Evolutionary conservation across 2,329 filamentous ascomycete genomes (phyloP).

Genomic region (Cercospora sesami): DNA sequence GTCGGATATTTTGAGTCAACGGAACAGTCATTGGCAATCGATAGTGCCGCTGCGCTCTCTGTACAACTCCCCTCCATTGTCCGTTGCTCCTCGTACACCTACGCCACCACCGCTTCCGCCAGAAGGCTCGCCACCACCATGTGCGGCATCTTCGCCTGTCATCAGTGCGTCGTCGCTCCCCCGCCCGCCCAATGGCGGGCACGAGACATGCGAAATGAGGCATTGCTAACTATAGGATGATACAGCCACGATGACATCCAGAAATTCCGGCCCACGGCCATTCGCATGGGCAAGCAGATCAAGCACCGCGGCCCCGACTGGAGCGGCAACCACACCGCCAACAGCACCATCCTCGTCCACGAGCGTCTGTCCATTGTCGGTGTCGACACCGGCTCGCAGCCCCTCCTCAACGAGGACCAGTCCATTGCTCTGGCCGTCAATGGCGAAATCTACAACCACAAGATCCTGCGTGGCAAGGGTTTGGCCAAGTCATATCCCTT

Average conservation of each 20-base stretch:
- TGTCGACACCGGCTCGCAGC: slow-evolving; percentile 94
- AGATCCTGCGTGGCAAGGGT: slow-evolving; percentile 77
- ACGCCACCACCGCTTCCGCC: background rate
- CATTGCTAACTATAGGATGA: slow-evolving; percentile 16
- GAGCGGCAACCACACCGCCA: slow-evolving; percentile 83
- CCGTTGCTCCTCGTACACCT: background rate
- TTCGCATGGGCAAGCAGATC: slow-evolving; percentile 92
- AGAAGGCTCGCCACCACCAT: slow-evolving; percentile 56
- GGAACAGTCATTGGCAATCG: slow-evolving; percentile 4
- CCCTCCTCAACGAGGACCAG: slow-evolving; percentile 86
- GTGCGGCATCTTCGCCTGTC: slow-evolving; percentile 97
- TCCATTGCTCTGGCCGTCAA: slow-evolving; percentile 93
- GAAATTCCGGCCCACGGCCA: slow-evolving; percentile 92
- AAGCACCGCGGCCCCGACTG: slow-evolving; percentile 97
- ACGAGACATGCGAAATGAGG: slow-evolving; percentile 21
- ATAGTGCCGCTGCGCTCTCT: background rate
- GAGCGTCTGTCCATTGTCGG: slow-evolving; percentile 97
- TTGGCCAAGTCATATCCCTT: slow-evolving; percentile 86
- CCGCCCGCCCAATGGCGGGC: slow-evolving; percentile 63
- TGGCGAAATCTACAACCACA: slow-evolving; percentile 99
- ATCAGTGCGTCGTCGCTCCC: slow-evolving; percentile 72
- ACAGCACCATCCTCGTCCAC: slow-evolving; percentile 95
- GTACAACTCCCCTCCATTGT: background rate
- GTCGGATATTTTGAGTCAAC: slow-evolving; percentile 7
- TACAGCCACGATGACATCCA: slow-evolving; percentile 82